These are phyloP conservation scores for Euphorbia schlechtendalii DNA, from an alignment of 441 rosid species.

Conservation along the genomic window DNA sequence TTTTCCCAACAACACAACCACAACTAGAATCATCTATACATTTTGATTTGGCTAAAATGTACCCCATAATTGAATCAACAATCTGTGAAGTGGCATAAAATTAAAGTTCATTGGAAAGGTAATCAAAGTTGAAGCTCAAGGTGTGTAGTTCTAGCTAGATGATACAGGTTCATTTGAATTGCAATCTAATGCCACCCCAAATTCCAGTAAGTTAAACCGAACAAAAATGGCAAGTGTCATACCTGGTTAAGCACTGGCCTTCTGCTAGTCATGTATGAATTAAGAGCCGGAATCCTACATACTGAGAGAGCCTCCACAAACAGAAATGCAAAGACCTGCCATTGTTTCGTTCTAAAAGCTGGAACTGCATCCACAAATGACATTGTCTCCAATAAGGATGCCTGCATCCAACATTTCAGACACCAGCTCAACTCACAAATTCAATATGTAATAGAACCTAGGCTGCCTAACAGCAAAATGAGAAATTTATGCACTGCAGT, in stretches of 20 bases:
- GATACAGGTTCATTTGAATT: neutral
- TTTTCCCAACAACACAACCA: constrained; percentile 8
- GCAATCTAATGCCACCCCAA: neutral
- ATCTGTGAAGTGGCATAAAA: neutral
- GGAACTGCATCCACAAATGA: constrained; percentile 70
- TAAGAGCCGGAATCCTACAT: constrained; percentile 53
- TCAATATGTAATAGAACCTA: no score
- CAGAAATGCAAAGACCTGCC: constrained; percentile 74
- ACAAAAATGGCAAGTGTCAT: constrained; percentile 11
- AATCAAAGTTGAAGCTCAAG: no score
- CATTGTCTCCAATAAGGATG: constrained; percentile 76
- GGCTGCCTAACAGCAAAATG: neutral
- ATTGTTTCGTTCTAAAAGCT: constrained; percentile 55
- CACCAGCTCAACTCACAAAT: neutral
- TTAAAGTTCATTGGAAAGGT: neutral
- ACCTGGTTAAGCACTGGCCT: constrained; percentile 54
- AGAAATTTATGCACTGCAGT: neutral
- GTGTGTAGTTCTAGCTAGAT: no score
- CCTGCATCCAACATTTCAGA: constrained; percentile 34
- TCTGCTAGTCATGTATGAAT: constrained; percentile 42
- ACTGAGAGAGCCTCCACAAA: constrained; percentile 75
- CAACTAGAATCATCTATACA: neutral
- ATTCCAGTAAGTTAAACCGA: neutral
- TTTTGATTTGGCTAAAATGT: neutral
- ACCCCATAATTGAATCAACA: neutral